Evolutionary conservation across 169 alveolate genomes (phyloP).

Genomic region (Toxoplasma gondii): DNA sequence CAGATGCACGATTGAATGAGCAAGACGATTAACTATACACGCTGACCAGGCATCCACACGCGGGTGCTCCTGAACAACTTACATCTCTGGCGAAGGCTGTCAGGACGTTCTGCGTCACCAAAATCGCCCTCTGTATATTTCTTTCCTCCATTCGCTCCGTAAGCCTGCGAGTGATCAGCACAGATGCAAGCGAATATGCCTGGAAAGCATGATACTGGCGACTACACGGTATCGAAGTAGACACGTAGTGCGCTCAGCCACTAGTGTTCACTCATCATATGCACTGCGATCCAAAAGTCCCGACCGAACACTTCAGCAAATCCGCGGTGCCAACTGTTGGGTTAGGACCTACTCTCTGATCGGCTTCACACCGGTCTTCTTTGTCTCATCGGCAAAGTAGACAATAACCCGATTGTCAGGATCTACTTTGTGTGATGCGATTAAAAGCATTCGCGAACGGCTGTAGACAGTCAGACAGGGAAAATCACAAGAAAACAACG

Average conservation of each 20-base stretch:
- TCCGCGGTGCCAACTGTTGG: background rate
- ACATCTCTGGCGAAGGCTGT: conserved; percentile 93
- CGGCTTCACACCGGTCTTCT: conserved; percentile 94
- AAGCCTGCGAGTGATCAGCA: conserved; percentile 70
- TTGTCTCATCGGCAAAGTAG: conserved; percentile 91
- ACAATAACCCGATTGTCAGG: conserved; percentile 84
- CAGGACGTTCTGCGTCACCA: conserved; percentile 89
- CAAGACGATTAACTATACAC: too few relatives aligned
- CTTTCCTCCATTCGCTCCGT: conserved; percentile 93
- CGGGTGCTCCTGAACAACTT: conserved; percentile 20
- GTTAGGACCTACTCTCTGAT: conserved; percentile 83
- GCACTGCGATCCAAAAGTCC: too few relatives aligned
- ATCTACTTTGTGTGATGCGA: conserved; percentile 78
- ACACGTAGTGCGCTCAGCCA: too few relatives aligned
- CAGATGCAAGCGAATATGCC: background rate
- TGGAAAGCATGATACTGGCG: too few relatives aligned
- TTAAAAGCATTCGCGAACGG: conserved; percentile 58
- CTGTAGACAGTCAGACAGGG: conserved; percentile 10
- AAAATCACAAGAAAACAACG: background rate
- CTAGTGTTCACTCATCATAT: too few relatives aligned
- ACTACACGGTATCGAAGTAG: too few relatives aligned
- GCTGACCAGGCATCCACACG: background rate
- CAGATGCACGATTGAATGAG: too few relatives aligned
- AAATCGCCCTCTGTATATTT: conserved; percentile 90
- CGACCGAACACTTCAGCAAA: too few relatives aligned